These are phyloP conservation scores for Phoma herbarum DNA, from an alignment of 2,329 filamentous ascomycete genomes.

Conservation along the genomic window DNA sequence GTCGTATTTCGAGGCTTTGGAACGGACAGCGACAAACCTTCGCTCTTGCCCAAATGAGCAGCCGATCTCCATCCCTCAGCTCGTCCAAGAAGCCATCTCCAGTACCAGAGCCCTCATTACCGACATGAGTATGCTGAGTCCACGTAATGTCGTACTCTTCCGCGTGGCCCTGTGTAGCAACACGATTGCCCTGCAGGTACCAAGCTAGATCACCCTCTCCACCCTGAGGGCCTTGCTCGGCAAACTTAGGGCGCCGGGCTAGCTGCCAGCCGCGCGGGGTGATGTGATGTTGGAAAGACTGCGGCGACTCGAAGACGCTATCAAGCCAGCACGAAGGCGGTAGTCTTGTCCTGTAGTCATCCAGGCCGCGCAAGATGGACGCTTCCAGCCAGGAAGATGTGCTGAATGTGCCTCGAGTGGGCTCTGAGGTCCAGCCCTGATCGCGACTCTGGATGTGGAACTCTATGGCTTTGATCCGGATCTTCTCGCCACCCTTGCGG, in stretches of 20 bases:
- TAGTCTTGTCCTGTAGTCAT: conserved; percentile 6
- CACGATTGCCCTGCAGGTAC: conserved; percentile 46
- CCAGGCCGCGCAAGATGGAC: conserved; percentile 37
- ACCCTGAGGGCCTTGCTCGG: conserved; percentile 33
- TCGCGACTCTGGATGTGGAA: conserved; percentile 39
- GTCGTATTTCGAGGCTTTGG: background rate
- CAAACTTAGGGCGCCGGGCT: conserved; percentile 28
- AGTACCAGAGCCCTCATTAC: conserved; percentile 37
- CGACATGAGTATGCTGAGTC: conserved; percentile 22
- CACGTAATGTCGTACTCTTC: conserved; percentile 34
- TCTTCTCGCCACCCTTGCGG: conserved; percentile 23
- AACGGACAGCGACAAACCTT: conserved; percentile 26
- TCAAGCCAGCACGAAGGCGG: conserved; percentile 16
- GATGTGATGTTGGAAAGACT: conserved; percentile 10
- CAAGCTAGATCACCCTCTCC: conserved; percentile 39
- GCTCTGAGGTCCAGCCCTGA: conserved; percentile 47
- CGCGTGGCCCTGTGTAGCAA: conserved; percentile 21
- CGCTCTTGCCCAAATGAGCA: conserved; percentile 46
- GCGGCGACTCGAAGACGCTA: conserved; percentile 3
- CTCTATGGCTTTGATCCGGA: conserved; percentile 34
- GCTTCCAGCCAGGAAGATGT: conserved; percentile 48
- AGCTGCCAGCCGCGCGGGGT: conserved; percentile 27
- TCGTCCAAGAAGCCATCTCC: conserved; percentile 40
- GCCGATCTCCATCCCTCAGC: conserved; percentile 37
- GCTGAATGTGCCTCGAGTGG: conserved; percentile 34